A percentile compares a stretch with the other conserved stretches of the same genome.
These are phyloP conservation scores for Collybia nuda DNA, from an alignment of 768 basidiomycete genomes.

Conservation along the genomic window DNA sequence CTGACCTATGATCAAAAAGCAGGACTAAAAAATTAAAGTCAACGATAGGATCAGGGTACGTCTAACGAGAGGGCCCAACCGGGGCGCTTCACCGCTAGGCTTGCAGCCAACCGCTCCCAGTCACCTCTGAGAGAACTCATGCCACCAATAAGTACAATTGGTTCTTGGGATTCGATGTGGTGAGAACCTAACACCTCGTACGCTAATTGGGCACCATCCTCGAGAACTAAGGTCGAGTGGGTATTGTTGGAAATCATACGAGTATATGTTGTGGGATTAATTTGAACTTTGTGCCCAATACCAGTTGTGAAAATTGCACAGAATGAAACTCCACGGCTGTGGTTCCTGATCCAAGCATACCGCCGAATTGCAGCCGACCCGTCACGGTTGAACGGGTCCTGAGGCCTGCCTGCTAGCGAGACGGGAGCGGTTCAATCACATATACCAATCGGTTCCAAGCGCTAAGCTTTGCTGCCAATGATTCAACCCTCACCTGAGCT, in stretches of 20 bases:
- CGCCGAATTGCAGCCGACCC: no score
- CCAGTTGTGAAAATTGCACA: neutral
- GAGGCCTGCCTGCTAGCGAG: no score
- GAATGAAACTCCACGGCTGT: neutral
- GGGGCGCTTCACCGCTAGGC: slow-evolving; percentile 35
- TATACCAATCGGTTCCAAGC: no score
- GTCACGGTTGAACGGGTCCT: no score
- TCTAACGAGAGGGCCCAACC: slow-evolving; percentile 22
- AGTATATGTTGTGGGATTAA: no score
- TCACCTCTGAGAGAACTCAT: slow-evolving; percentile 40
- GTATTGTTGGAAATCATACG: slow-evolving; percentile 1
- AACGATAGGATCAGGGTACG: neutral
- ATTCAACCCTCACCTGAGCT: no score
- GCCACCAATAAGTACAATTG: slow-evolving; percentile 43
- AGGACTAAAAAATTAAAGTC: slow-evolving; percentile 27
- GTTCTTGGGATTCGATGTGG: slow-evolving; percentile 26
- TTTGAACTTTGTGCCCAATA: neutral
- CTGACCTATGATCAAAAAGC: slow-evolving; percentile 37
- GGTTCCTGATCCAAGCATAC: neutral
- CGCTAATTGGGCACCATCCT: slow-evolving; percentile 41
- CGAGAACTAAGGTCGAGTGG: slow-evolving; percentile 25
- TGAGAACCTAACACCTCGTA: slow-evolving; percentile 40
- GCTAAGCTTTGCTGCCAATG: no score
- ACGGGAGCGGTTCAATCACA: neutral
- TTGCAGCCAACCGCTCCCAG: slow-evolving; percentile 33